phyloP scores from a whole-genome alignment of 2,329 filamentous ascomycete genomes.

The Plenodomus tracheiphilus region DNA sequence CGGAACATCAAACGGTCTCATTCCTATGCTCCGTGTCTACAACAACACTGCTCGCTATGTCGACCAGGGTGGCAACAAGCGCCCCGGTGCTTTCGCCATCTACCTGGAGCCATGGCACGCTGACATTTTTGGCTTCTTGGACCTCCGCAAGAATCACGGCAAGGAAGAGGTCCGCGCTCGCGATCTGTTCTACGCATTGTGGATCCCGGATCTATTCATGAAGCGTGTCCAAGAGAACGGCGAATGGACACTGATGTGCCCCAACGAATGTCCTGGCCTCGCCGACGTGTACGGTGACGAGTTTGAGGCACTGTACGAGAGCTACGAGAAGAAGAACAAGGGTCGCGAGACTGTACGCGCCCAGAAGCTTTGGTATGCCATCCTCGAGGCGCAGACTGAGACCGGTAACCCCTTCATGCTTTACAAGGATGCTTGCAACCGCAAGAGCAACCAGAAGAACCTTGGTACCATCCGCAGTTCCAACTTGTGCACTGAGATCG shows the following conservation, averaged over 20 bases:
- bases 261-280: slow-evolving; percentile 91
- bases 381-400: slow-evolving; percentile 97
- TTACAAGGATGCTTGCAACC: slow-evolving; percentile 98
- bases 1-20: slow-evolving; percentile 94
- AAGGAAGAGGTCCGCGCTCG: slow-evolving; percentile 97
- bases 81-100: slow-evolving; percentile 96
- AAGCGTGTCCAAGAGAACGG: slow-evolving; percentile 97
- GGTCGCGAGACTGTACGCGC: slow-evolving; percentile 92
- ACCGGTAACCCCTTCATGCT: slow-evolving; percentile 99
- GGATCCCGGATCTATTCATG: slow-evolving; percentile 99
- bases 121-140: slow-evolving; percentile 95
- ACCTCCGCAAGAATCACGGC: slow-evolving; percentile 98
- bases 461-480: slow-evolving; percentile 97
- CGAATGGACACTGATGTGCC: slow-evolving; percentile 98
- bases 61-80: slow-evolving; percentile 99
- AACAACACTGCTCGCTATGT: slow-evolving; percentile 99
- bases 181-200: slow-evolving; percentile 95
- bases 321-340: slow-evolving; percentile 83
- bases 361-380: slow-evolving; percentile 99
- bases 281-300: slow-evolving; percentile 97
- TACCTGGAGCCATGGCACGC: slow-evolving; percentile 99
- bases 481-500: slow-evolving; percentile 97
- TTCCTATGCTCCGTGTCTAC: slow-evolving; percentile 97
- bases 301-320: slow-evolving; percentile 90
- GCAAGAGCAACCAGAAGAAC: slow-evolving; percentile 99